Conservation (phyloP, 148 eudicot species). For the Hydrangea macrophylla region DNA sequence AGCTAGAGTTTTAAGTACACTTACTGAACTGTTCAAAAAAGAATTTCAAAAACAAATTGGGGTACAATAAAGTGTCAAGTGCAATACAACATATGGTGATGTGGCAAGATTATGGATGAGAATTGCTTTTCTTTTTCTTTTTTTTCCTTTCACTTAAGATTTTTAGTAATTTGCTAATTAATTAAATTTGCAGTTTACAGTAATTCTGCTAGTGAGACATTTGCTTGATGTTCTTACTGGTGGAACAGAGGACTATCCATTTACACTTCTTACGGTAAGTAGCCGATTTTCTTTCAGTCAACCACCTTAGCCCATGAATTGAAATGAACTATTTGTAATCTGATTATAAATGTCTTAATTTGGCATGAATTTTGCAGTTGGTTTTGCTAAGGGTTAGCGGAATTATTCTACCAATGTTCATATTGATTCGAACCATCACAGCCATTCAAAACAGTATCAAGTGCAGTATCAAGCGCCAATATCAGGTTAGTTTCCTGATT, state of each 20-base stretch:
- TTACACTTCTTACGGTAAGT: conserved; percentile 69
- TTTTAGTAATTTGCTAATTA: neutral
- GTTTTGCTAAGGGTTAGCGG: conserved; percentile 54
- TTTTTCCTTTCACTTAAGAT: too few species aligned
- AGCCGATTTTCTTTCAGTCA: neutral
- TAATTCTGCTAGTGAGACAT: conserved; percentile 55
- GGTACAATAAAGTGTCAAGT: too few species aligned
- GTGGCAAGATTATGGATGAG: too few species aligned
- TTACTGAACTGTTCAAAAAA: too few species aligned
- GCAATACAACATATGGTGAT: too few species aligned
- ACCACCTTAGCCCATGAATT: neutral
- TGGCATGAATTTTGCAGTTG: conserved; percentile 41
- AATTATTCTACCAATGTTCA: conserved; percentile 72
- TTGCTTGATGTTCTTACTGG: conserved; percentile 33
- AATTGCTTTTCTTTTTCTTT: too few species aligned
- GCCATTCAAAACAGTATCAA: conserved; percentile 49
- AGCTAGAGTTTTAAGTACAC: too few species aligned
- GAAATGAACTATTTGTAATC: too few species aligned
- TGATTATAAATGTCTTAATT: neutral
- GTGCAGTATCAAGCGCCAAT: conserved; percentile 44
- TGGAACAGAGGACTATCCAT: conserved; percentile 56
- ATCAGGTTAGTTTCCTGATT: conserved; percentile 11
- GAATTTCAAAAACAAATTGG: too few species aligned
- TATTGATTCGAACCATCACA: conserved; percentile 43
- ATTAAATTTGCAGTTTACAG: conserved; percentile 52